Evolutionary conservation across 176 grass and related monocot genomes (phyloP), one percentile per base, ranked within the genome.

Genomic region (Chloris gayana): DNA sequence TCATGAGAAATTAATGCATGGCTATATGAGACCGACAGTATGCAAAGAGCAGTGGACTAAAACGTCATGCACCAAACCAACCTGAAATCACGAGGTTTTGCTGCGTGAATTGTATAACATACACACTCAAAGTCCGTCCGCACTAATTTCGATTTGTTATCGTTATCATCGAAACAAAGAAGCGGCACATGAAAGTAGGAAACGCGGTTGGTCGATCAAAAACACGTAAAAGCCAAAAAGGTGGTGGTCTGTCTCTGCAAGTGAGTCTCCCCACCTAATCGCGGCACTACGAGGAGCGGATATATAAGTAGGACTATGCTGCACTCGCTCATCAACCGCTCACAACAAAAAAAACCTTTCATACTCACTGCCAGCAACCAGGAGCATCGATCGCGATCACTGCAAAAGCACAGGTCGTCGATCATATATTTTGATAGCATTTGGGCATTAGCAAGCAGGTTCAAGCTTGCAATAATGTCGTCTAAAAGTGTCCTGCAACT

Each of bases 1-100:
- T 1, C 12, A 26, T 4, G 31, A 11, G 2, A 32, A 54, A 33
- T n/a, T n/a, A n/a, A n/a, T n/a, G n/a, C n/a, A n/a, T n/a, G n/a
- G n/a, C n/a, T n/a, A n/a, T n/a, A n/a, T n/a, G 34, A 0, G 29
- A 73, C 70, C 70, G 70, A 73, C 70, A 73, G 6, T 56, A 21
- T 56, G 51, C 9, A 14, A 15, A 22, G 12, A n/a, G 1, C 50
- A 56, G 33, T 35, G 26, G 4, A 25, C 47, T 35, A 34, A 73
- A 54, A 24, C 2, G 6, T n/a, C 30, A 54, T 24, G 19, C 41
- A 65, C 26, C 25, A 56, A 22, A n/a, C 18, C 9, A 33, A 47
- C 17, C 26, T 34, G 4, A 34, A 47, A 14, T 17, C 19, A 66
- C 19, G 17, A 77, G 19, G 27, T 33, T n/a, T 47, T n/a, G 3